Evolutionary conservation across 1,284 basidiomycete genomes (phyloP).

Genomic region (Trametes sp.): DNA sequence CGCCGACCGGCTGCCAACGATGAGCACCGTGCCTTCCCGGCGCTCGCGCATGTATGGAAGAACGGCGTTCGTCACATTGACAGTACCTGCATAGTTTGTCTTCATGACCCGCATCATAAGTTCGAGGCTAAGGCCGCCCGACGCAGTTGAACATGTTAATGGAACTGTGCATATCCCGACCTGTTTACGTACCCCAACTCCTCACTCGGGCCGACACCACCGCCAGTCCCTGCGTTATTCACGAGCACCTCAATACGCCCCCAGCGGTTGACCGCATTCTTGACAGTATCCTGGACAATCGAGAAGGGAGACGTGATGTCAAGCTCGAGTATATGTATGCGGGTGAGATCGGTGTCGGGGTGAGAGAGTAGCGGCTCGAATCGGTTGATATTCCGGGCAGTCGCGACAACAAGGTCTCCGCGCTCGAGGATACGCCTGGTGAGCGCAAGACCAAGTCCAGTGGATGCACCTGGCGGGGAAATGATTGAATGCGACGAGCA

Average conservation of each 20-base stretch:
- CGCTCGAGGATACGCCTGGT: slow-evolving; percentile 39
- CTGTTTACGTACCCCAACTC: slow-evolving; percentile 20
- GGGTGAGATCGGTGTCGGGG: slow-evolving; percentile 41
- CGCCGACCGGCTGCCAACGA: slow-evolving; percentile 18
- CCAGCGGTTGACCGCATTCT: slow-evolving; percentile 39
- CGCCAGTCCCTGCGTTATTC: slow-evolving; percentile 34
- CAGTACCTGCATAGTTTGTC: slow-evolving; percentile 42
- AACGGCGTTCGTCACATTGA: slow-evolving; percentile 34
- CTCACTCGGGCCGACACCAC: slow-evolving; percentile 21
- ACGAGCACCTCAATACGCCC: slow-evolving; percentile 47
- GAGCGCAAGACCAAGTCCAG: slow-evolving; percentile 46
- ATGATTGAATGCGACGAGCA: background rate
- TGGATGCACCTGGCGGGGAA: slow-evolving; percentile 11
- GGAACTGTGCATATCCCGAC: background rate
- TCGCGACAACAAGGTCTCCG: slow-evolving; percentile 41
- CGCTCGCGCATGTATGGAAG: slow-evolving; percentile 27
- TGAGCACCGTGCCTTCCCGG: slow-evolving; percentile 19
- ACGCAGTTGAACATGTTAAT: background rate
- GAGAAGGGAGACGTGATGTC: slow-evolving; percentile 40
- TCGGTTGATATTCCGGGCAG: slow-evolving; percentile 37
- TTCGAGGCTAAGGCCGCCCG: slow-evolving; percentile 1
- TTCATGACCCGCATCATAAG: slow-evolving; percentile 24
- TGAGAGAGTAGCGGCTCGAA: slow-evolving; percentile 30
- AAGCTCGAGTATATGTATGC: slow-evolving; percentile 35
- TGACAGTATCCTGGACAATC: slow-evolving; percentile 34